Base-by-base conservation (phyloP, 345 rosid species). In the Camelina laxa region DNA sequence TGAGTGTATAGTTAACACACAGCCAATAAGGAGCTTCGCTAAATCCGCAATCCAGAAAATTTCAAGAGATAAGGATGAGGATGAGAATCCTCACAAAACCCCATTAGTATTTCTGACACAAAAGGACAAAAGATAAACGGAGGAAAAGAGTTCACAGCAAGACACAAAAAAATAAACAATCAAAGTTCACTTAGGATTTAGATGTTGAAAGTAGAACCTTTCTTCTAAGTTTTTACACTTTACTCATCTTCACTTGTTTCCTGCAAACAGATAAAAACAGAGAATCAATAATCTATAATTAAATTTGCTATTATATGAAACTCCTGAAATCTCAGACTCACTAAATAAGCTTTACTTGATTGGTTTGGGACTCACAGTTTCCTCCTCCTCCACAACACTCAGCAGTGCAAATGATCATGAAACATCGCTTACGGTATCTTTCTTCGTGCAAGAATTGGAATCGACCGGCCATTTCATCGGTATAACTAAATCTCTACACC, bases 401-500 rank as follows among this genome's bases (percentile, higher is more conserved):
- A 75, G 17, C 64, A 45, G 53, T 6, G 72, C 74, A 35, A 75
- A 60, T 9, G 74, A 69, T 31, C 79, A 69, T 45, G 69, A 41
- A 15, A 75, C 58, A 1, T 61, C 20, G 41, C 21, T 60, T 69
- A 69, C 9, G 8, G 6, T 31, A n/a, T 31, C 75, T 2, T 60
- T 69, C 64, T 68, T 53, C 5, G 24, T 20, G 64, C 47, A 30
- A 53, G 69, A 58, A 31, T 35, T 24, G 27, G 64, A 58, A 31
- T 53, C 19, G 14, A 69, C 31, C 14, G 73, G 69, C 82, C 82
- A 80, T 70, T 31, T 66, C 80, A 64, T 75, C 2, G 82, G 80
- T 24, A 75, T 70, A 50, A 65, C 80, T 35, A 69, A 24, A 53
- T 70, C 24, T 41, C 82, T 80, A 75, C 69, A 33, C 49, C 47